Evolutionary conservation across 1,284 basidiomycete species (phyloP).

Genomic region (Naganishia sp.): DNA sequence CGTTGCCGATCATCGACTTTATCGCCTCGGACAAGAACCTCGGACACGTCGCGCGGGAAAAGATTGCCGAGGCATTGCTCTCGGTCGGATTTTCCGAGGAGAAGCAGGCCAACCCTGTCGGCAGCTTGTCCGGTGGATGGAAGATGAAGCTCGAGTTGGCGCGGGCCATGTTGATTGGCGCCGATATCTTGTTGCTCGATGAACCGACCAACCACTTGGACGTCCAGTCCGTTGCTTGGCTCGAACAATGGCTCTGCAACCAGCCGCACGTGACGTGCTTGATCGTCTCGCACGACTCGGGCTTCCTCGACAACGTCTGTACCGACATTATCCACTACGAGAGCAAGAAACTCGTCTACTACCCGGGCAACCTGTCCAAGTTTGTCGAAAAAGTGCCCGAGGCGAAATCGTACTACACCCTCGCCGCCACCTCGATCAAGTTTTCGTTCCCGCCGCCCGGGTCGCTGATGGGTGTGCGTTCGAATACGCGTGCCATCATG

Average conservation of each 20-base stretch:
- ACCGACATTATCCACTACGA: slow-evolving; percentile 98
- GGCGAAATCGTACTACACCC: slow-evolving; percentile 95
- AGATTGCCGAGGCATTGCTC: slow-evolving; percentile 73
- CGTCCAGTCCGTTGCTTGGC: slow-evolving; percentile 85
- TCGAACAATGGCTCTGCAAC: slow-evolving; percentile 82
- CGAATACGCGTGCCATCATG: slow-evolving; percentile 93
- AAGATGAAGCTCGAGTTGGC: slow-evolving; percentile 93
- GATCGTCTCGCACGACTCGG: slow-evolving; percentile 96
- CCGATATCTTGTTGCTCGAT: slow-evolving; percentile 87
- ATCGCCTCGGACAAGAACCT: slow-evolving; percentile 66
- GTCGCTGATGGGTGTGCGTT: slow-evolving; percentile 94
- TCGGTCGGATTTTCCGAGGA: slow-evolving; percentile 91
- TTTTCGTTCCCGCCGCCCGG: slow-evolving; percentile 97
- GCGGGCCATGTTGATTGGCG: slow-evolving; percentile 94
- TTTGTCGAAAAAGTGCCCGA: slow-evolving; percentile 92
- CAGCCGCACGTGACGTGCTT: slow-evolving; percentile 86
- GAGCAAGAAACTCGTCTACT: slow-evolving; percentile 93
- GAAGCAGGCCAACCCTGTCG: slow-evolving; percentile 81
- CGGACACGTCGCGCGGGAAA: slow-evolving; percentile 61
- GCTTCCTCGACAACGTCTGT: slow-evolving; percentile 94
- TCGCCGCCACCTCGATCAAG: slow-evolving; percentile 90
- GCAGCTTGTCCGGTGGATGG: slow-evolving; percentile 95
- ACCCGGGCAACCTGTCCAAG: slow-evolving; percentile 86
- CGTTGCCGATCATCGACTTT: slow-evolving; percentile 80
- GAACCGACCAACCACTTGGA: slow-evolving; percentile 92